Percentiles rank a stretch among this genome's conserved stretches.
Conservation (phyloP, 768 basidiomycete genomes). For the Cystofilobasidium bisporidii region DNA sequence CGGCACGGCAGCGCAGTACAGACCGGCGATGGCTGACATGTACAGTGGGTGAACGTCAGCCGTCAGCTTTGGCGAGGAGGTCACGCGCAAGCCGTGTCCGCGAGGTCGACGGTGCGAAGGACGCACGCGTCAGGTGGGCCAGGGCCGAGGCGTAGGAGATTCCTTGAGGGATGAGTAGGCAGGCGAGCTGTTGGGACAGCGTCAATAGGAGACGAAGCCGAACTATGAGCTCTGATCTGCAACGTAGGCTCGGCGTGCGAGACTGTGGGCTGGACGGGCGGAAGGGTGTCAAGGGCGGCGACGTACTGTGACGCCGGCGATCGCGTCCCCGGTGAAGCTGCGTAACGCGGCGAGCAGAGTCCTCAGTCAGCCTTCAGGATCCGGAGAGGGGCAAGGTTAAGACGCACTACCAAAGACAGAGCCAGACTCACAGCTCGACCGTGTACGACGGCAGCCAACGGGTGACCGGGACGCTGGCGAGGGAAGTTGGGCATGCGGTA, state of each 20-base stretch:
- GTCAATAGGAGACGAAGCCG: too few relatives aligned
- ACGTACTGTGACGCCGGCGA: conserved; percentile 69
- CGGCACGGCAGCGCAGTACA: conserved; percentile 79
- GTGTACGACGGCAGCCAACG: conserved; percentile 22
- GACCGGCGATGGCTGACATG: conserved; percentile 70
- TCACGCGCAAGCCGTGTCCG: not conserved
- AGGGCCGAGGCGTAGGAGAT: conserved; percentile 86
- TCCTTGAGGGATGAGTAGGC: conserved; percentile 44
- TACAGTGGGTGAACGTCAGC: conserved; percentile 46
- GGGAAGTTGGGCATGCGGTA: not conserved
- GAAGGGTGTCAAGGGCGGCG: not conserved
- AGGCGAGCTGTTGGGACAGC: conserved; percentile 33
- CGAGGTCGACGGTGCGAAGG: not conserved
- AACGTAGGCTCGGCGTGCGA: too few relatives aligned
- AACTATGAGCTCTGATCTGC: too few relatives aligned
- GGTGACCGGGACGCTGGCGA: conserved; percentile 16
- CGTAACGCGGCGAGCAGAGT: not conserved
- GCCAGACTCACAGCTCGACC: not conserved
- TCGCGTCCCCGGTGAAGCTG: conserved; percentile 59
- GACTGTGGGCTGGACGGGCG: not conserved
- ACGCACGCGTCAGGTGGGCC: conserved; percentile 7
- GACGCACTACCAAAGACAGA: too few relatives aligned
- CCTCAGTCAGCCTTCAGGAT: too few relatives aligned
- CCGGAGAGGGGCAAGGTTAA: too few relatives aligned
- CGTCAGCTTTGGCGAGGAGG: not conserved